A percentile compares a stretch with the other conserved stretches of the same genome.
phyloP scores from a whole-genome alignment of 2,329 filamentous ascomycete species.

The Decorospora gaudefroyi region DNA sequence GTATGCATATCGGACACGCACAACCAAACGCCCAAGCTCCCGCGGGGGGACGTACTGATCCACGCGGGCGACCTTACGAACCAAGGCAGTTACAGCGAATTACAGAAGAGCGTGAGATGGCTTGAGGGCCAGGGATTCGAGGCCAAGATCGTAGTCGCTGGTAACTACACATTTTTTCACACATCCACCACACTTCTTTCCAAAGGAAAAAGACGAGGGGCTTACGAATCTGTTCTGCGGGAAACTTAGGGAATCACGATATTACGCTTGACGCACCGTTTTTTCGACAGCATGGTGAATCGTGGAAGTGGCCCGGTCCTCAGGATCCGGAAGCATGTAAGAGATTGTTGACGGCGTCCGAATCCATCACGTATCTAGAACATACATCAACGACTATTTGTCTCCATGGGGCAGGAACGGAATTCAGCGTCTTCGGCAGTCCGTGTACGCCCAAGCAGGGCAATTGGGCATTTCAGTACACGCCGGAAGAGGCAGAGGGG shows the following conservation, averaged over 20 bases:
- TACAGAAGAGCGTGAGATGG: slow-evolving; percentile 67
- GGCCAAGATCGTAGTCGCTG: slow-evolving; percentile 71
- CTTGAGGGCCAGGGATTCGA: slow-evolving; percentile 69
- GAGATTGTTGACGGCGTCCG: slow-evolving; percentile 55
- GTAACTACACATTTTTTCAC: slow-evolving; percentile 49
- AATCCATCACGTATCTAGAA: slow-evolving; percentile 66
- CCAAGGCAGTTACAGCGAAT: slow-evolving; percentile 63
- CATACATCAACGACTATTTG: slow-evolving; percentile 61
- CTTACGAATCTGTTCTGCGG: slow-evolving; percentile 52
- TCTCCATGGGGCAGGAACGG: slow-evolving; percentile 63
- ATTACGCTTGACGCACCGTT: slow-evolving; percentile 70
- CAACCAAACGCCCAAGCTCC: slow-evolving; percentile 66
- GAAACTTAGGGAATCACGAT: slow-evolving; percentile 77
- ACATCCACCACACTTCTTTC: slow-evolving; percentile 1
- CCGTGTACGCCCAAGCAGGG: slow-evolving; percentile 63
- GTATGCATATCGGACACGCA: slow-evolving; percentile 80
- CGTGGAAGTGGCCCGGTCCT: slow-evolving; percentile 61
- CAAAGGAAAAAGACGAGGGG: slow-evolving; percentile 1
- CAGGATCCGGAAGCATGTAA: slow-evolving; percentile 62
- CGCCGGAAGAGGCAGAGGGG: slow-evolving; percentile 45
- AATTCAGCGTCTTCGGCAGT: slow-evolving; percentile 71
- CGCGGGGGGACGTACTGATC: slow-evolving; percentile 73
- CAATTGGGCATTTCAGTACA: slow-evolving; percentile 71
- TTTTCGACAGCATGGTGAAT: slow-evolving; percentile 58
- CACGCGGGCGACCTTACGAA: slow-evolving; percentile 79